Conservation (phyloP, 1,284 basidiomycete genomes). For the Vanrija sp. region DNA sequence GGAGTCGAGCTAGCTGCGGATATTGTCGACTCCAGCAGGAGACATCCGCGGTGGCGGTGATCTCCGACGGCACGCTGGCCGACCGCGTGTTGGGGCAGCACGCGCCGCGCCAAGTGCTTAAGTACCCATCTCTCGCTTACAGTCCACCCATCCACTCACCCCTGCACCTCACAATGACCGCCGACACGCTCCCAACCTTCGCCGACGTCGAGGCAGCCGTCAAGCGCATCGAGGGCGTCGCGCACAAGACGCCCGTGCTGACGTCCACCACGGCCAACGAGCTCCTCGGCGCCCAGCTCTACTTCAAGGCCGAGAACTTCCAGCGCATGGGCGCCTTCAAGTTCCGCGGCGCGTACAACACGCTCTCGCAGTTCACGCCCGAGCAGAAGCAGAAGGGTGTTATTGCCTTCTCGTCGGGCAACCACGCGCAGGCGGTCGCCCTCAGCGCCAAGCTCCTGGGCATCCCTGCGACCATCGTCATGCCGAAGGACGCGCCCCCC, state of each 20-base stretch:
- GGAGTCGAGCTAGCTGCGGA: too few species aligned
- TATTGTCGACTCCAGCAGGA: too few species aligned
- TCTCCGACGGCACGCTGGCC: too few species aligned
- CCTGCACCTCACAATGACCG: not conserved
- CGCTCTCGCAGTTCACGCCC: slow-evolving; percentile 83
- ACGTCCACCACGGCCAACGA: slow-evolving; percentile 33
- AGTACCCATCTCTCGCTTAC: too few species aligned
- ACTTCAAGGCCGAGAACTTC: slow-evolving; percentile 94
- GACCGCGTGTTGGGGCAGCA: too few species aligned
- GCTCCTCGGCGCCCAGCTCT: slow-evolving; percentile 80
- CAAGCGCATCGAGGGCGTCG: slow-evolving; percentile 4
- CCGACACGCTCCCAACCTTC: slow-evolving; percentile 3
- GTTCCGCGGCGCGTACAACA: slow-evolving; percentile 97
- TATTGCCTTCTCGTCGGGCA: slow-evolving; percentile 94
- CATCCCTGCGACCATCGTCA: slow-evolving; percentile 96
- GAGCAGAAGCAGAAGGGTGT: slow-evolving; percentile 96
- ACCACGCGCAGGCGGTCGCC: slow-evolving; percentile 97
- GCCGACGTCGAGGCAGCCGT: slow-evolving; percentile 5
- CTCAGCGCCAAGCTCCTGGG: slow-evolving; percentile 79
- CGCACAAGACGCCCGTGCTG: slow-evolving; percentile 8
- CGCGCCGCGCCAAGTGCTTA: too few species aligned
- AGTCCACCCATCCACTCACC: too few species aligned
- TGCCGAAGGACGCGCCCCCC: slow-evolving; percentile 89
- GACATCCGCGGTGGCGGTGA: too few species aligned
- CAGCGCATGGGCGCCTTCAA: slow-evolving; percentile 99